Conservation (phyloP, 2,329 filamentous ascomycete genomes). For the Stachybotrys chartarum region DNA sequence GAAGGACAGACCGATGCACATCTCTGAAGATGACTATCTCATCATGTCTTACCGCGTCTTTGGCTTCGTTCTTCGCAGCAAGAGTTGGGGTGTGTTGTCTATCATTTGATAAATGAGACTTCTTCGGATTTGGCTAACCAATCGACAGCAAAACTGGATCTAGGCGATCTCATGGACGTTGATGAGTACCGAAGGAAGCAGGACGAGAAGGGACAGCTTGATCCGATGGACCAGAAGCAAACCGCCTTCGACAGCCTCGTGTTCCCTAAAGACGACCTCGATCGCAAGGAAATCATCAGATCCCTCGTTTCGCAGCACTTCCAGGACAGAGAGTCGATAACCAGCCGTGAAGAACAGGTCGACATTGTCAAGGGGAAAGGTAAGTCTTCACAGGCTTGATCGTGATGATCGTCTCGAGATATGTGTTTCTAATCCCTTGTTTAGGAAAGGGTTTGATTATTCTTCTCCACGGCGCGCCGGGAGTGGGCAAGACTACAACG, state of each 20-base stretch:
- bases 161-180: neutral
- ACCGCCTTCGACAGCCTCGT: conserved; percentile 18
- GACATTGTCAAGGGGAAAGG: conserved; percentile 26
- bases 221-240: neutral
- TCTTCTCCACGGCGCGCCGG: conserved; percentile 18
- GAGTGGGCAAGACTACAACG: conserved; percentile 20
- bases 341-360: conserved; percentile 8
- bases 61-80: conserved; percentile 22
- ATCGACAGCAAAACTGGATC: neutral
- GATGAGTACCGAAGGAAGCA: neutral
- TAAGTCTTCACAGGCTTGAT: conserved; percentile 7
- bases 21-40: conserved; percentile 11
- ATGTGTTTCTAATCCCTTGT: neutral
- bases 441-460: conserved; percentile 20
- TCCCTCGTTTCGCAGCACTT: conserved; percentile 24
- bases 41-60: conserved; percentile 26
- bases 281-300: conserved; percentile 17
- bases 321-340: conserved; percentile 11
- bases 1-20: neutral
- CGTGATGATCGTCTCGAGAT: neutral
- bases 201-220: neutral
- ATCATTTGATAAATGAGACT: neutral
- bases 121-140: neutral
- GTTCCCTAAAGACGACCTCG: conserved; percentile 7
- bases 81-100: conserved; percentile 23